phyloP scores from a whole-genome alignment of 495 filamentous ascomycete species.

The Achaetomiella virescens region DNA sequence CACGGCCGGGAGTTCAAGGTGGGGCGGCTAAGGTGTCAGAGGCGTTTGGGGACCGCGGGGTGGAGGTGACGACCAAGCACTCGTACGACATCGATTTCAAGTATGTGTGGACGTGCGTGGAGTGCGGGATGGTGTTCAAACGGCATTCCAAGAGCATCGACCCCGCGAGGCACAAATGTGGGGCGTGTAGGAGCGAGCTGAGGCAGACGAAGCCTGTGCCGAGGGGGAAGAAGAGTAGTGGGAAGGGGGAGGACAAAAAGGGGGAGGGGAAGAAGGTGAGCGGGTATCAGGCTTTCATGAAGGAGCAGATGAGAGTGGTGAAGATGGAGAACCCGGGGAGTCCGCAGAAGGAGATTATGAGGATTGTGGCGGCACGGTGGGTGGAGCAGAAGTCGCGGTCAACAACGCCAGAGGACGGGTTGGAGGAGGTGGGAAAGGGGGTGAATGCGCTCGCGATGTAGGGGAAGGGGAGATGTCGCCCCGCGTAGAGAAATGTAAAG shows the following conservation, averaged over 20 bases:
- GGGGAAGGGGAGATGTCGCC: neutral
- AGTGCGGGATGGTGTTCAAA: slow-evolving; percentile 61
- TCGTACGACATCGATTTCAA: slow-evolving; percentile 82
- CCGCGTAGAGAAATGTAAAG: neutral
- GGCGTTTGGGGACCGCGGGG: slow-evolving; percentile 39
- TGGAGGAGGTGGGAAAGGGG: neutral
- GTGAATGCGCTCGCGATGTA: slow-evolving; percentile 5
- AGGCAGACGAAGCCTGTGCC: slow-evolving; percentile 77
- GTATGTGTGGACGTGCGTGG: slow-evolving; percentile 77
- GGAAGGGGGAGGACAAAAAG: neutral
- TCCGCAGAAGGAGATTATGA: slow-evolving; percentile 62
- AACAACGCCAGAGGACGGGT: slow-evolving; percentile 4
- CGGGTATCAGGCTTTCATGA: slow-evolving; percentile 64
- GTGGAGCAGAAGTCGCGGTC: slow-evolving; percentile 17
- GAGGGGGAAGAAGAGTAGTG: slow-evolving; percentile 31
- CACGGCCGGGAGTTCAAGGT: slow-evolving; percentile 80
- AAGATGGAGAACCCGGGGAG: slow-evolving; percentile 46
- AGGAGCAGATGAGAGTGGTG: slow-evolving; percentile 53
- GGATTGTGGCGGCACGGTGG: slow-evolving; percentile 47
- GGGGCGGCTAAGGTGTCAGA: slow-evolving; percentile 39
- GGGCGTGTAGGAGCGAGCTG: slow-evolving; percentile 58
- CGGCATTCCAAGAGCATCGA: slow-evolving; percentile 82
- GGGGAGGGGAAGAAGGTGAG: slow-evolving; percentile 22
- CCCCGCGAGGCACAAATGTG: slow-evolving; percentile 57
- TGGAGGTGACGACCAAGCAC: slow-evolving; percentile 82